Conservation (phyloP, 768 basidiomycete species). For the Leccinum aurantiacum region DNA sequence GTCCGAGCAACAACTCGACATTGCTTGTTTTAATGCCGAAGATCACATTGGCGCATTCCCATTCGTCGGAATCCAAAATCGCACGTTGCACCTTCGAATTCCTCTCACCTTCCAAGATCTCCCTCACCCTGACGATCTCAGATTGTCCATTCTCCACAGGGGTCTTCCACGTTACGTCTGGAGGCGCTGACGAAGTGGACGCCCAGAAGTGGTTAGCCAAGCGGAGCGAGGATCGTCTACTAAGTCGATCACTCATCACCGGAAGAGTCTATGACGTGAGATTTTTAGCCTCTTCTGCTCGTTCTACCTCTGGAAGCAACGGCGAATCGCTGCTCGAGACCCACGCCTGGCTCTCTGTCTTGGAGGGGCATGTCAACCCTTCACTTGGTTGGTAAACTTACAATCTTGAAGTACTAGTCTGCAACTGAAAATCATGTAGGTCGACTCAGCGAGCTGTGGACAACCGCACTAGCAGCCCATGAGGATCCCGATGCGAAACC, state of each 20-base stretch:
- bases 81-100: not conserved
- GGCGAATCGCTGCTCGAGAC: conserved; percentile 1
- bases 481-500: not conserved
- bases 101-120: not conserved
- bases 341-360: conserved; percentile 17
- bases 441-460: conserved; percentile 11
- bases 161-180: conserved; percentile 7
- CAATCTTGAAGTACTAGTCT: not conserved
- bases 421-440: conserved; percentile 12
- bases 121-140: conserved; percentile 17
- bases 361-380: conserved; percentile 9
- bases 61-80: not conserved
- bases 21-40: conserved; percentile 2
- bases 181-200: not conserved
- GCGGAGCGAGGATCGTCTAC: conserved; percentile 5
- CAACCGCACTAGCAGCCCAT: not conserved
- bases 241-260: conserved; percentile 17
- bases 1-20: not conserved
- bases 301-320: not conserved
- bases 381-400: conserved; percentile 9
- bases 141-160: conserved; percentile 15
- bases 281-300: conserved; percentile 14
- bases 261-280: conserved; percentile 22
- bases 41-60: conserved; percentile 4
- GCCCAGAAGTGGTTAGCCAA: conserved; percentile 3